Percentiles rank a stretch among this genome's conserved stretches.
phyloP scores from a whole-genome alignment of 305 asterid species.

The Fraxinus sp. region DNA sequence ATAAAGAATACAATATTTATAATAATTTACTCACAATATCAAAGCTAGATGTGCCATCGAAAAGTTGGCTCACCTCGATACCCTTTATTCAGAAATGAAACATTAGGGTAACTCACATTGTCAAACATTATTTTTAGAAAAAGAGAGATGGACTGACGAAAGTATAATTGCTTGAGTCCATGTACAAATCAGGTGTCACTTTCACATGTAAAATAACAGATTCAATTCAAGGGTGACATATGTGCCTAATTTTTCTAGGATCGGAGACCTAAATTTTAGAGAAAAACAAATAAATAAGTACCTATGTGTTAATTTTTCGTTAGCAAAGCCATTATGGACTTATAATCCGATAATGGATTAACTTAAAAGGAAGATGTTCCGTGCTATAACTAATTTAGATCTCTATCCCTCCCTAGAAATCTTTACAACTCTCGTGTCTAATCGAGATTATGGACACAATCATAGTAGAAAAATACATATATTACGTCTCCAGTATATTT shows the following conservation, averaged over 20 bases:
- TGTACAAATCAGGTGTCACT: background rate
- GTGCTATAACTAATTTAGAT: background rate
- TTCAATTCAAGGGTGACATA: background rate
- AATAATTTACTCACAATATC: background rate
- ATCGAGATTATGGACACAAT: background rate
- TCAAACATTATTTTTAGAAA: background rate
- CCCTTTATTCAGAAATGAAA: too few species aligned
- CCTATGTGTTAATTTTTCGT: background rate
- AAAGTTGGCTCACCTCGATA: too few species aligned
- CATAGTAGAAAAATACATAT: background rate
- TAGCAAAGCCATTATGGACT: background rate
- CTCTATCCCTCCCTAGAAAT: background rate
- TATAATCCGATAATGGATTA: background rate
- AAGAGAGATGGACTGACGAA: background rate
- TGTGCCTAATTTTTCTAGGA: background rate
- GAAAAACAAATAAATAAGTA: too few species aligned
- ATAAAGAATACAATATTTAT: too few species aligned
- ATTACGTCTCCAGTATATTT: background rate
- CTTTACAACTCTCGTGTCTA: background rate
- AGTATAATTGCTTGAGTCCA: background rate
- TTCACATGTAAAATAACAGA: conserved; percentile 5
- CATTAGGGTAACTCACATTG: too few species aligned
- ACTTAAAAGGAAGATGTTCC: background rate
- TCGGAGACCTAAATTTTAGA: background rate
- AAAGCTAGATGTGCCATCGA: background rate